These are phyloP conservation scores for Pestalotiopsis sp. DNA, from an alignment of 2,329 filamentous ascomycete genomes.

Conservation along the genomic window DNA sequence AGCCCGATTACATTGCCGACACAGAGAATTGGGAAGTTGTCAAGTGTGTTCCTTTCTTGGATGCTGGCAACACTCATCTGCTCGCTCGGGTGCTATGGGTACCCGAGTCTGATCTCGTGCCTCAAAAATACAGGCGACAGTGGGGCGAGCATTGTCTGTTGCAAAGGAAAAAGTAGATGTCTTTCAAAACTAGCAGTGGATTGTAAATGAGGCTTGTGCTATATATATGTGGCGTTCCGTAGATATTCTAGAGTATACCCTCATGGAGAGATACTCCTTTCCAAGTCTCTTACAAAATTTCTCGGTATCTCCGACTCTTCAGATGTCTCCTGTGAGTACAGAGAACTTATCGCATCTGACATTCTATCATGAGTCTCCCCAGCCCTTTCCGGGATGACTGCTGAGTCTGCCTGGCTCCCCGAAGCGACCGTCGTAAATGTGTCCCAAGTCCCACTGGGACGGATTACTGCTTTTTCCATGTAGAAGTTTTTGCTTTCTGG, in stretches of 20 bases:
- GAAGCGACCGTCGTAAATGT: background rate
- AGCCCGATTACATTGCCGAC: slow-evolving; percentile 81
- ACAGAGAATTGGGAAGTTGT: slow-evolving; percentile 76
- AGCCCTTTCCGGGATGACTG: background rate
- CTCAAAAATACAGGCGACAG: slow-evolving; percentile 68
- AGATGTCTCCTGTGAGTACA: background rate
- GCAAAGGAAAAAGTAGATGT: slow-evolving; percentile 47
- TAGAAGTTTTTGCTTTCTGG: background rate
- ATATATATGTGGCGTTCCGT: background rate
- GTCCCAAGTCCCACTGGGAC: background rate
- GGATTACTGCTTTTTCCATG: background rate
- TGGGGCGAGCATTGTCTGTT: slow-evolving; percentile 92
- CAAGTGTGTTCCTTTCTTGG: slow-evolving; percentile 78
- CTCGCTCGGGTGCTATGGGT: slow-evolving; percentile 82
- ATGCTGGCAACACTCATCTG: slow-evolving; percentile 72
- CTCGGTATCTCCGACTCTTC: background rate
- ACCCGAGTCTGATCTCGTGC: slow-evolving; percentile 71
- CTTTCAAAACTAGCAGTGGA: background rate
- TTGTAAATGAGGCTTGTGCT: background rate
- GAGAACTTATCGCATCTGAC: background rate
- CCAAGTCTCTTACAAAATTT: slow-evolving; percentile 4
- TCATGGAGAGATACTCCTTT: background rate
- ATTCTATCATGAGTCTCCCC: background rate
- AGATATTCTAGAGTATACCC: background rate
- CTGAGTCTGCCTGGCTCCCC: background rate